Evolutionary conservation across 1,284 basidiomycete genomes (phyloP), one percentile per base, ranked within the genome.

Genomic region (Cutaneotrichosporon cavernicola): DNA sequence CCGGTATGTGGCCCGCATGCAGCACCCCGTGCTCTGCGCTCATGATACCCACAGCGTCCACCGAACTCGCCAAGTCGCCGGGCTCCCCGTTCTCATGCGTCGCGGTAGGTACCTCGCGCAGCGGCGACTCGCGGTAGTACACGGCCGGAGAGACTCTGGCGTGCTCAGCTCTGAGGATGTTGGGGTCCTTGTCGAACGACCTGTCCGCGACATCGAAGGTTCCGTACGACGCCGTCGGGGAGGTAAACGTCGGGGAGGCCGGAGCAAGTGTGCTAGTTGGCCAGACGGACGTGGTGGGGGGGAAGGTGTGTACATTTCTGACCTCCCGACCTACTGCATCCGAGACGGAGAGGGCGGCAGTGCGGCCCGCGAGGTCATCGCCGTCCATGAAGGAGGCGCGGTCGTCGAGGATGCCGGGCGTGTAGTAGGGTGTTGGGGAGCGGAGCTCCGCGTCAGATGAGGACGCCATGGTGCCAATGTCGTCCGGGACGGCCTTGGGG

Each of bases 131-230:
- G 51, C 30, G 31, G 51, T 53, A 32, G 51, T 53, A 53, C 18
- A 53, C 13, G 14, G 26, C 51, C 51, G 51, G 51, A 30, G 30
- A 8, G 30, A 53, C 51, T 31, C 14, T 31, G 30, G 26, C 51
- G 31, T 53, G 51, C 31, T 53, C 51, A 18, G 51, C 51, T 8
- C 30, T 16, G 31, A 53, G 51, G 30, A 32, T 14, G 51, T 53
- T 53, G 36, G 58, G 58, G 38, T 52, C 36, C 21, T 22, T 50
- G 58, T 60, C 58, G 26, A 52, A 36, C 18, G 34, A 16, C 36
- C 58, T 36, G 58, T 60, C 58, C 26, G 58, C 58, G 50, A 60
- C 58, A 13, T 60, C 50, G 16, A 60, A 60, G 18, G 58, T 22
- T 4, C 21, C 16, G 26, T 53, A 43, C 11, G 58, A 46, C 40